Evolutionary conservation across 1,284 basidiomycete species (phyloP).

Genomic region (Papiliotrema nemorosa): DNA sequence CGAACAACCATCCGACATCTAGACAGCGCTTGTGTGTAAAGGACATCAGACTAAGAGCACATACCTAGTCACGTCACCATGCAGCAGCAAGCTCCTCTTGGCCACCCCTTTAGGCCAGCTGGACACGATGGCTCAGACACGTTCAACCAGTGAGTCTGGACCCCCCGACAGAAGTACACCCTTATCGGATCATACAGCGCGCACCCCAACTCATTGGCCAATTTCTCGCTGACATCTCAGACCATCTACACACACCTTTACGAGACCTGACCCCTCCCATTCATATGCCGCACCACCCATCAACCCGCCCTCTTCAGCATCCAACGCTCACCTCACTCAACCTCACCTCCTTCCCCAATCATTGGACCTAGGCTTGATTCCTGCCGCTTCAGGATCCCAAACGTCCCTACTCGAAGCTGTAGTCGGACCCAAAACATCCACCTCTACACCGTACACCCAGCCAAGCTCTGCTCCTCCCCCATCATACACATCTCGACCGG

Average conservation of each 20-base stretch:
- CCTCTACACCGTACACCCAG: background rate
- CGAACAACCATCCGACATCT: too few relatives aligned
- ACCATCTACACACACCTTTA: background rate
- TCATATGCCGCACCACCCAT: background rate
- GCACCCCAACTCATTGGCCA: too few relatives aligned
- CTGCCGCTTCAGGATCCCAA: slow-evolving; percentile 15
- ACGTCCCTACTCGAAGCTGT: slow-evolving; percentile 41
- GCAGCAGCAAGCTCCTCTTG: too few relatives aligned
- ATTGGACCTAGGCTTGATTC: slow-evolving; percentile 6
- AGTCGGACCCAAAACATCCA: slow-evolving; percentile 25
- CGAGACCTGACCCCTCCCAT: background rate
- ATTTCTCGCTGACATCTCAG: too few relatives aligned
- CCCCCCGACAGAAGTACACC: too few relatives aligned
- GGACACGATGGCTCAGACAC: too few relatives aligned
- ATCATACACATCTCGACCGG: background rate
- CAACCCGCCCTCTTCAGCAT: background rate
- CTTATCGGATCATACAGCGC: too few relatives aligned
- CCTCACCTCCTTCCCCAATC: background rate
- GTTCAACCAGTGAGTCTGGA: too few relatives aligned
- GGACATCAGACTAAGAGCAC: too few relatives aligned
- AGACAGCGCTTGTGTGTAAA: too few relatives aligned
- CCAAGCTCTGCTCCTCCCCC: slow-evolving; percentile 1
- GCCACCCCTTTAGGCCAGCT: too few relatives aligned
- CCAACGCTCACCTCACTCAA: background rate
- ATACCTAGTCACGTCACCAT: too few relatives aligned